Conservation (phyloP, 176 grass and related monocot species). For the Puya raimondii region DNA sequence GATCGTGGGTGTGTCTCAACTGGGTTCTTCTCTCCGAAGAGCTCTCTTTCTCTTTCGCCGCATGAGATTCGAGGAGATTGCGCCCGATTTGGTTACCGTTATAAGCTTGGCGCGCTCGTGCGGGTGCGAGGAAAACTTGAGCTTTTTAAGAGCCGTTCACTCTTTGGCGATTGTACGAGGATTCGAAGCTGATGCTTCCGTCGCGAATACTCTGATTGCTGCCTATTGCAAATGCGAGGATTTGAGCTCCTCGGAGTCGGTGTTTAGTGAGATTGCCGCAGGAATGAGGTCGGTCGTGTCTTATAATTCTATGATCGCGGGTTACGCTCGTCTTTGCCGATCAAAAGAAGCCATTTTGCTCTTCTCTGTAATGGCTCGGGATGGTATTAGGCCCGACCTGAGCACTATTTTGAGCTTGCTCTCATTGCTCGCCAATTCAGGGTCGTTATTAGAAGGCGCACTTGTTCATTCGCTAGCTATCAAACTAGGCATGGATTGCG, state of each 20-base stretch:
- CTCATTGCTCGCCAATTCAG: background rate
- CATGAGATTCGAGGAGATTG: constrained; percentile 1
- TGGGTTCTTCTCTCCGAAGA: background rate
- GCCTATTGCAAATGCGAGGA: constrained; percentile 8
- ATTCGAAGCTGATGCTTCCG: background rate
- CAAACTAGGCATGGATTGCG: background rate
- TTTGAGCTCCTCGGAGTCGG: background rate
- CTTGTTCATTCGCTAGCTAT: background rate
- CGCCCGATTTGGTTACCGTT: background rate
- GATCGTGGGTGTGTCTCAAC: background rate
- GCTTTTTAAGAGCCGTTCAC: constrained; percentile 2
- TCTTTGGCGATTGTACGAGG: background rate
- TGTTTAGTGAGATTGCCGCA: background rate
- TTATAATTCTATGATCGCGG: constrained; percentile 6
- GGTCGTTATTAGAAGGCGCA: background rate
- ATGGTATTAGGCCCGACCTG: background rate
- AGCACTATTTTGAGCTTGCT: constrained; percentile 6
- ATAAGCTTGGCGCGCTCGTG: constrained; percentile 6
- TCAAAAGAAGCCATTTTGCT: background rate
- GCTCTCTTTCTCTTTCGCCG: background rate
- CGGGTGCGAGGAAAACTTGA: background rate
- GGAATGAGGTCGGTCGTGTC: constrained; percentile 3
- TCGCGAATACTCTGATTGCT: constrained; percentile 7
- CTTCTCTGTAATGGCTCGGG: background rate
- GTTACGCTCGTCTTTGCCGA: background rate